Base-by-base conservation (phyloP, 352 stramenopile species). In the Plasmopara muralis region DNA sequence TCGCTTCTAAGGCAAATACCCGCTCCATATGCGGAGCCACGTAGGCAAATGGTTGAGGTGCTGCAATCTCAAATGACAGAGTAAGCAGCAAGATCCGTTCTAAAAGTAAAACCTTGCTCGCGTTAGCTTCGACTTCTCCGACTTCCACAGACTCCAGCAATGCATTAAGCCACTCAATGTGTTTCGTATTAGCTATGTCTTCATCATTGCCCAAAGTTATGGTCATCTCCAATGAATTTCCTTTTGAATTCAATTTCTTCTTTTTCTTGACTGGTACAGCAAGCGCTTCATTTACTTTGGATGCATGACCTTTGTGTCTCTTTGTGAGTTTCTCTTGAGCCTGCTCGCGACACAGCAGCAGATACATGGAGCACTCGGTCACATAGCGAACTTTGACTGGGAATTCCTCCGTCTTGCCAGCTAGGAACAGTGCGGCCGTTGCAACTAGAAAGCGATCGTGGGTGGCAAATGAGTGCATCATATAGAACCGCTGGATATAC, bases 371-470 rank as follows among this genome's bases (percentile, higher is more conserved):
- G 54, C 68, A 84, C 61, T 92, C 82, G 42, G 82, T 89, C 46
- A 92, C 59, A 43, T 84, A 71, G 6, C 77, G 81, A 41, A 89
- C 67, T 54, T 92, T 89, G 46, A 92, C 75, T 1, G 75, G 66
- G 56, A 87, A 89, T 34, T 92, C 82, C 57, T 89, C 81, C 15
- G 64, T 70, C 64, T 92, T 92, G 41, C 68, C 71, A 0, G 77
- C 77, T 14, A 92, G 66, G 40, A 89, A 92, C n/a, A 92, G 60
- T 46, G 76, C 77, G 0, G 78, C 77, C 1, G 82, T 87, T 9
- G 73, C 82, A 13, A 92, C 72, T 28, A 89, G 55, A 66, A 89
- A 92, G 28, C 82, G 82, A 51, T 92, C 82, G 58, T 92, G 82
- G 13, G 68, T 68, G n/a, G 63, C 54, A 49, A 92, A 89, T 35